Base-by-base conservation (phyloP, 495 filamentous ascomycete species). In the Niebla homalea region DNA sequence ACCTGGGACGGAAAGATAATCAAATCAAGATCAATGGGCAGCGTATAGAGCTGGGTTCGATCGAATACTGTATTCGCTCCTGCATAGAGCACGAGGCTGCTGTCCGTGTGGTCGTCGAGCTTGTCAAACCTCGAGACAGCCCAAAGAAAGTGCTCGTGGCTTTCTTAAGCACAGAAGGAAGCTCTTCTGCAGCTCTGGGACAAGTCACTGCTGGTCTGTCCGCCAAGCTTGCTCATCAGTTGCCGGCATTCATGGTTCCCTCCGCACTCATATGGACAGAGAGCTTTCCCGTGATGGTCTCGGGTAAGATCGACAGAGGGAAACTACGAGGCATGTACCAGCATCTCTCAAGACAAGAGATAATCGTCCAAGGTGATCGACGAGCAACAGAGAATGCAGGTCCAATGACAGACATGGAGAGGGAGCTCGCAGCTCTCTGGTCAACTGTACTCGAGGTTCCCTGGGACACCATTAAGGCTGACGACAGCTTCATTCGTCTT, bases 401-500 rank as follows among this genome's bases (percentile, higher is more conserved):
- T 15, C 57, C 56, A 16, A 50, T 67, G 36, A 64, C 65, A 26
- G 44, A 54, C 1, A 48, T 58, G 11, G 69, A 77, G 52, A 61
- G 50, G 20, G 66, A 60, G 15, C 58, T 80, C 1, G 69, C 60
- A 29, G 46, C 60, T 3, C 55, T 70, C 7, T 78, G 75, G 76
- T 67, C 67, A 4, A 57, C 61, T 1, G 64, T 73, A 1, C 62
- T 80, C 0, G 62, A 62, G 2, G 53, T 75, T 1, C 15, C 43
- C 1, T 42, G 53, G 0, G 64, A 64, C 15, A 44, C 63, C 3
- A 69, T 76, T n/a, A 67, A 66, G 11, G 51, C 65, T 0, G 64
- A 69, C 11, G 68, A 72, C 49, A 68, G 68, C 54, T 74, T 74
- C 56, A 69, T 74, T 62, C 63, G 65, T 1, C 62, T 70, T 0